These are phyloP conservation scores for Verruconis gallopava DNA, from an alignment of 2,329 filamentous ascomycete genomes.

Conservation along the genomic window DNA sequence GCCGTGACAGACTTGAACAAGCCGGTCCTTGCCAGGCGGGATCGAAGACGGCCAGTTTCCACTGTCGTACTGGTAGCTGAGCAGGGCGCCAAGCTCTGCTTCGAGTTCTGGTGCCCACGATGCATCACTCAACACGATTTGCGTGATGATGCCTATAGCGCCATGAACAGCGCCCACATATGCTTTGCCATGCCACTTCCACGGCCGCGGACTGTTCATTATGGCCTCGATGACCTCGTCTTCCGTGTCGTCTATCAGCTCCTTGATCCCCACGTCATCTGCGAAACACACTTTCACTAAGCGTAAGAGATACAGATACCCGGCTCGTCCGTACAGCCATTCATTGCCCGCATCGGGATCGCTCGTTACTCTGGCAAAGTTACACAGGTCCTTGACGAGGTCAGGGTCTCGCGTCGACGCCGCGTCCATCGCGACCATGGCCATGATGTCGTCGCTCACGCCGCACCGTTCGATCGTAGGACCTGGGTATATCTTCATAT, in stretches of 20 bases:
- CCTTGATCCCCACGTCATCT: constrained; percentile 34
- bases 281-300: constrained; percentile 46
- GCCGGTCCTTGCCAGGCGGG: constrained; percentile 33
- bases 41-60: constrained; percentile 52
- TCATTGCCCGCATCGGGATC: constrained; percentile 42
- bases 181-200: constrained; percentile 50
- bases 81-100: constrained; percentile 38
- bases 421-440: constrained; percentile 36
- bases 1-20: constrained; percentile 57
- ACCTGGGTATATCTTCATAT: constrained; percentile 36
- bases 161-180: constrained; percentile 58
- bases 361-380: constrained; percentile 35
- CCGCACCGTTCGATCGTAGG: constrained; percentile 34
- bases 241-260: constrained; percentile 41
- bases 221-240: constrained; percentile 47
- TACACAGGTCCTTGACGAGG: constrained; percentile 37
- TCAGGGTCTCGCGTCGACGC: constrained; percentile 36
- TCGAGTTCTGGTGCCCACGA: constrained; percentile 41
- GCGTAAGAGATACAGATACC: constrained; percentile 54
- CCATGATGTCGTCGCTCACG: constrained; percentile 37
- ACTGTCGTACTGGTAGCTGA: constrained; percentile 46
- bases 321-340: constrained; percentile 53
- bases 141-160: constrained; percentile 56
- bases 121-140: constrained; percentile 48
- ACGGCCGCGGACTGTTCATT: constrained; percentile 40